Conservation (phyloP, 2,329 filamentous ascomycete species). For the Colletotrichum tanaceti region DNA sequence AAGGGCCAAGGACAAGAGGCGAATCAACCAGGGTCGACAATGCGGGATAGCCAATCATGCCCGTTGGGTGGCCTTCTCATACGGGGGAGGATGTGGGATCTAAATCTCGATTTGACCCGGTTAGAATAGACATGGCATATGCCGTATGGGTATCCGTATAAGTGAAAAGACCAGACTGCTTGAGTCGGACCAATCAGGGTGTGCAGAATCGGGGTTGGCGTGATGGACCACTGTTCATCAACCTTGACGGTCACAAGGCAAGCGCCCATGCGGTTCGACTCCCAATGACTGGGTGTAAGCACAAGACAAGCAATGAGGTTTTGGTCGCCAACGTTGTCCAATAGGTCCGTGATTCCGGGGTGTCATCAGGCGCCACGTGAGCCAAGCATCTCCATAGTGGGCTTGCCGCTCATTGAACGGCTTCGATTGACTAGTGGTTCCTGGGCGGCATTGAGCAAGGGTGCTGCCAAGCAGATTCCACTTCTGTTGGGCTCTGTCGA, state of each 20-base stretch:
- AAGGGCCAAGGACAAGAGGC: conserved; percentile 13
- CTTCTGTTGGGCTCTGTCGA: conserved; percentile 34
- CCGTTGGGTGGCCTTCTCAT: conserved; percentile 23
- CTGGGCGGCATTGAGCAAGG: conserved; percentile 19
- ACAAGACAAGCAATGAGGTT: conserved; percentile 8
- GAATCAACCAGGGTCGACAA: not conserved
- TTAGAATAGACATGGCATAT: not conserved
- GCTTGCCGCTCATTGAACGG: conserved; percentile 31
- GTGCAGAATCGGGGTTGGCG: conserved; percentile 10
- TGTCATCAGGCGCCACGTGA: conserved; percentile 37
- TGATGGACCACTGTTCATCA: conserved; percentile 4
- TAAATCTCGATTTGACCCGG: conserved; percentile 8
- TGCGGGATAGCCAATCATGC: conserved; percentile 27
- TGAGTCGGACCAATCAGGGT: conserved; percentile 7
- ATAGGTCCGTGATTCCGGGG: conserved; percentile 25
- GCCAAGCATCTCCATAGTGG: conserved; percentile 29
- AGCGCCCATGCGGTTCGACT: conserved; percentile 1
- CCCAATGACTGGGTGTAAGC: not conserved
- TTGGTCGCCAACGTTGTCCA: conserved; percentile 7
- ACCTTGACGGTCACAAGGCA: conserved; percentile 12
- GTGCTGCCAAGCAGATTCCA: conserved; percentile 26
- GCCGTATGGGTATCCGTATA: too few species aligned
- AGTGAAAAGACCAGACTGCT: not conserved
- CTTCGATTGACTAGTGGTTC: conserved; percentile 14
- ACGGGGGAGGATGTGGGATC: not conserved